phyloP scores from a whole-genome alignment of 2,329 filamentous ascomycete species.

The Beauveria sp. region DNA sequence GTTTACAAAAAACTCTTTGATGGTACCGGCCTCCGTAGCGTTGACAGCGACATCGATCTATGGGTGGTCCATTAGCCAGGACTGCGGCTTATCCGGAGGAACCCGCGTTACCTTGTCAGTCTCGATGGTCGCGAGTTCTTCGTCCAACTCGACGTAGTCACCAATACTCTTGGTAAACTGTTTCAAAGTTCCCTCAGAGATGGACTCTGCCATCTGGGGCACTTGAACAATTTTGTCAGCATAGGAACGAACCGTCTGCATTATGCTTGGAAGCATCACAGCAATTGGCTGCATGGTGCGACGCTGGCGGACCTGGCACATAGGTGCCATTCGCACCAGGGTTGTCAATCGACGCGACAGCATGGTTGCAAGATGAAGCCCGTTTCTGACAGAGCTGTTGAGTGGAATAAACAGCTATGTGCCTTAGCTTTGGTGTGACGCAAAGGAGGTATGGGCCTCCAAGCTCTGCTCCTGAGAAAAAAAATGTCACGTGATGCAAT shows the following conservation, averaged over 20 bases:
- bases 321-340: slow-evolving; percentile 35
- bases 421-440: neutral
- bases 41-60: slow-evolving; percentile 97
- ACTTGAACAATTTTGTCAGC: slow-evolving; percentile 88
- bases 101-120: slow-evolving; percentile 74
- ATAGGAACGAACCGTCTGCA: slow-evolving; percentile 52
- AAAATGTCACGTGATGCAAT: slow-evolving; percentile 1
- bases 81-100: neutral
- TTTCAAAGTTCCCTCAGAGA: slow-evolving; percentile 93
- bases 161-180: slow-evolving; percentile 90
- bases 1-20: slow-evolving; percentile 84
- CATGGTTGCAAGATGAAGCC: slow-evolving; percentile 23
- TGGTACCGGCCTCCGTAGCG: slow-evolving; percentile 79
- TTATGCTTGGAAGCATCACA: slow-evolving; percentile 41
- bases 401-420: neutral
- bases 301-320: slow-evolving; percentile 28
- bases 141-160: slow-evolving; percentile 89
- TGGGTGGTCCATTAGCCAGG: neutral
- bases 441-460: slow-evolving; percentile 1
- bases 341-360: slow-evolving; percentile 36
- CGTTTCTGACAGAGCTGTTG: neutral
- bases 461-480: neutral
- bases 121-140: slow-evolving; percentile 97
- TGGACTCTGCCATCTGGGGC: slow-evolving; percentile 96
- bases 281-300: slow-evolving; percentile 21